Evolutionary conservation across 306 rosid genomes (phyloP), one percentile per base, ranked within the genome.

Genomic region (Fragaria iinumae): DNA sequence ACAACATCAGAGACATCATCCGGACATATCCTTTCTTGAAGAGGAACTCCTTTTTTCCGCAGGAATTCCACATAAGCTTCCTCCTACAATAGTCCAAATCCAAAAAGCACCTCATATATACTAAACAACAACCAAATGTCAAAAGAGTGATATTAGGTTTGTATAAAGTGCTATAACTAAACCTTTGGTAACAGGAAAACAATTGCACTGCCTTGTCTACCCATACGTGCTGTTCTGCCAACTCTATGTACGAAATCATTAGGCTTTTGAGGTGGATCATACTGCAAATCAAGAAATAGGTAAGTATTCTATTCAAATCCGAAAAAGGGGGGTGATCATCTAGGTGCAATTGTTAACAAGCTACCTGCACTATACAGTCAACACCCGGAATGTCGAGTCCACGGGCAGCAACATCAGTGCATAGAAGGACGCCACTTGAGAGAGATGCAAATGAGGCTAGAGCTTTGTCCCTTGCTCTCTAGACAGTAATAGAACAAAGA

Each of bases 371-470:
- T 76, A 95, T 89, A 81, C 93, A 90, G 87, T 95, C 97, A 70
- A 92, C 97, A 38, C 93, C 98, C 7, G 97, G 96, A 78, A 95
- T 95, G 86, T 95, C 97, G 41, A 95, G 98, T 80, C 98, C 96
- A 29, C 96, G 96, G 8, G 97, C 96, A 25, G 98, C 98, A 87
- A 95, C 95, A 87, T 95, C 98, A 13, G 98, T 92, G 76, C 98
- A 95, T 52, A 92, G 84, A 84, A 95, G 98, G 78, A 92, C 6
- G 45, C 97, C 97, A 86, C 82, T 87, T 64, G 96, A 78, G 77
- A 95, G 97, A 49, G 95, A 88, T 80, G 89, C 89, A 82, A 95
- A 92, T 34, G 91, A 85, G 67, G 96, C 90, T 67, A 92, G 78
- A 69, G 97, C 97, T 82, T 87, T 92, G 87, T 90, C 96, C 91